phyloP scores from a whole-genome alignment of 2,329 filamentous ascomycete genomes.

The Fusarium protoensiforme region DNA sequence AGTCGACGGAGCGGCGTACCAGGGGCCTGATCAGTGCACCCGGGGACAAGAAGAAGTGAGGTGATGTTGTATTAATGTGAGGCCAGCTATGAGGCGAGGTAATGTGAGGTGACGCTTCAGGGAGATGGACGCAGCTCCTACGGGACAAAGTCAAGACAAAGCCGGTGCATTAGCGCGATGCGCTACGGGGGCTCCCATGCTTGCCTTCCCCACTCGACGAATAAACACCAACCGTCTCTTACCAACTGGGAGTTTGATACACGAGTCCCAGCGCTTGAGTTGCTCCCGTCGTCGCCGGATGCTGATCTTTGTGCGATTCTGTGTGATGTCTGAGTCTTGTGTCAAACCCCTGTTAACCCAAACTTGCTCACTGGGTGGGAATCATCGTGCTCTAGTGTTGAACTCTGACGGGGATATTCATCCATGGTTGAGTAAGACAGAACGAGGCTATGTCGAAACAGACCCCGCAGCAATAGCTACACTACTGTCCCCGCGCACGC shows the following conservation, averaged over 20 bases:
- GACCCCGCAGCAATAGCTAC: background rate
- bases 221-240: conserved; percentile 11
- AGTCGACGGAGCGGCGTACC: background rate
- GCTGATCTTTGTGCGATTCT: background rate
- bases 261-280: background rate
- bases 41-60: background rate
- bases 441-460: background rate
- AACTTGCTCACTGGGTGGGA: background rate
- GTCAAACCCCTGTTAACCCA: background rate
- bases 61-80: conserved; percentile 20
- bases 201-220: conserved; percentile 10
- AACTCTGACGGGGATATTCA: conserved; percentile 6
- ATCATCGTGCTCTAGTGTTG: background rate
- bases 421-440: background rate
- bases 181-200: conserved; percentile 23
- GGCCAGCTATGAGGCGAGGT: conserved; percentile 26
- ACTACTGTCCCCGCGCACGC: background rate
- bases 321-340: background rate
- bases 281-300: background rate
- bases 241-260: conserved; percentile 2
- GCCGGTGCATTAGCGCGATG: conserved; percentile 40
- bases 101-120: conserved; percentile 23
- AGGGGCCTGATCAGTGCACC: background rate
- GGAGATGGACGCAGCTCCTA: conserved; percentile 18
- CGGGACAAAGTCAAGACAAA: conserved; percentile 31